A percentile compares a stretch with the other conserved stretches of the same genome.
Conservation (phyloP, 148 eudicot genomes). For the Camellia lanceoleosa region DNA sequence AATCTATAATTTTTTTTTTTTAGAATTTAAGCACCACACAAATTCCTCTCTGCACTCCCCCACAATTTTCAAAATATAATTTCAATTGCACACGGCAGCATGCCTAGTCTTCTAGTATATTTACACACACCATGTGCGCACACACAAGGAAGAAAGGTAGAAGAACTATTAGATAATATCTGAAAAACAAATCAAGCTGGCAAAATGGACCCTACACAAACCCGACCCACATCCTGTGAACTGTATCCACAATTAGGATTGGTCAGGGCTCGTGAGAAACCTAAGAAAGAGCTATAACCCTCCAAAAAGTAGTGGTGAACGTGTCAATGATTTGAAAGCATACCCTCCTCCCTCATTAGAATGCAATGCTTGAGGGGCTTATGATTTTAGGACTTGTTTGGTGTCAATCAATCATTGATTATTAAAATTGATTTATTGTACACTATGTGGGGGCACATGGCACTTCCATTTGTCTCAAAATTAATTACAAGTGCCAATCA, state of each 20-base stretch:
- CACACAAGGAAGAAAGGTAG: background rate
- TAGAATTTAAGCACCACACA: no score
- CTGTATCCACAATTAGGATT: constrained; percentile 13
- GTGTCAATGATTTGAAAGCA: constrained; percentile 7
- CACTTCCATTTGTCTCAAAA: background rate
- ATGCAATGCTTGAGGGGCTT: background rate
- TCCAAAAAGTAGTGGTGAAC: background rate
- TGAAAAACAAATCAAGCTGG: background rate
- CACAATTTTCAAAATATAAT: no score
- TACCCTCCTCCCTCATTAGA: background rate
- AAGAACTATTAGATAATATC: background rate
- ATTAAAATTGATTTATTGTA: background rate
- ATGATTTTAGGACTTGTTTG: background rate
- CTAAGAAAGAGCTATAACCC: constrained; percentile 9
- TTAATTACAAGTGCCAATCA: background rate
- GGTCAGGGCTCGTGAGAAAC: constrained; percentile 2
- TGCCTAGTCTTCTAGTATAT: no score
- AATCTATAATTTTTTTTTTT: no score
- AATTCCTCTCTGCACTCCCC: no score
- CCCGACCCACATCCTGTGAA: constrained; percentile 1
- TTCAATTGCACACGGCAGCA: no score
- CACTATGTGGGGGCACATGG: background rate
- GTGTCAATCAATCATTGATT: background rate
- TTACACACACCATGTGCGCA: no score
- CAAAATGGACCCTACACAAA: constrained; percentile 11